Conservation (phyloP, 2,329 filamentous ascomycete species). For the Talaromyces marneffei region DNA sequence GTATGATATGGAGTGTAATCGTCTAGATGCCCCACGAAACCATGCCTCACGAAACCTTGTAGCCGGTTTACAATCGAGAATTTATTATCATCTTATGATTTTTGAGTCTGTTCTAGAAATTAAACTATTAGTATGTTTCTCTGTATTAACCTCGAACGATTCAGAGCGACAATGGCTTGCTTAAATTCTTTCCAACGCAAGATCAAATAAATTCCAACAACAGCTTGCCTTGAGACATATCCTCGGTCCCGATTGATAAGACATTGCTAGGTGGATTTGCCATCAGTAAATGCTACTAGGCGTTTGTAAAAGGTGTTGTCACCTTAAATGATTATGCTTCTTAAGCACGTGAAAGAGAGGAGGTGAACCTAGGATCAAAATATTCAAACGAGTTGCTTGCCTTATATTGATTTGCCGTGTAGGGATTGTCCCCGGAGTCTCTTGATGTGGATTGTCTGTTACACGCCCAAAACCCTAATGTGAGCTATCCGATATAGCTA, state of each 20-base stretch:
- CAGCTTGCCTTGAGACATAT: not conserved
- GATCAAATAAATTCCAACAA: not conserved
- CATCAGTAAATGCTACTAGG: not conserved
- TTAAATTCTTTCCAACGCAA: not conserved
- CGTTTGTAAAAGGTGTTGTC: not conserved
- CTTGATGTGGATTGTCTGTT: no score
- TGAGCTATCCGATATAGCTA: no score
- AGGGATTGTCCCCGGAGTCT: no score
- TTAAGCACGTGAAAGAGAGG: not conserved
- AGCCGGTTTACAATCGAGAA: not conserved
- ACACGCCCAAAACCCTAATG: no score
- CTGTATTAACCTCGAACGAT: not conserved
- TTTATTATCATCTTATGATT: not conserved
- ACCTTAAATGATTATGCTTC: not conserved
- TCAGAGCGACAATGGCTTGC: not conserved
- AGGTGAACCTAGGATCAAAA: no score
- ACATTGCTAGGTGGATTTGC: not conserved
- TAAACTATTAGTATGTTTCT: not conserved
- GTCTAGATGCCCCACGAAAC: not conserved
- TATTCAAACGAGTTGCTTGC: no score
- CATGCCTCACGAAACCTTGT: not conserved
- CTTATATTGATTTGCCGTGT: no score
- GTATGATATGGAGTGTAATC: conserved; percentile 3
- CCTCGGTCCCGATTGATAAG: not conserved
- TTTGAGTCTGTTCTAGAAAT: not conserved